Evolutionary conservation across 495 filamentous ascomycete species (phyloP), one percentile per base, ranked within the genome.

Genomic region (Neurospora terricola): DNA sequence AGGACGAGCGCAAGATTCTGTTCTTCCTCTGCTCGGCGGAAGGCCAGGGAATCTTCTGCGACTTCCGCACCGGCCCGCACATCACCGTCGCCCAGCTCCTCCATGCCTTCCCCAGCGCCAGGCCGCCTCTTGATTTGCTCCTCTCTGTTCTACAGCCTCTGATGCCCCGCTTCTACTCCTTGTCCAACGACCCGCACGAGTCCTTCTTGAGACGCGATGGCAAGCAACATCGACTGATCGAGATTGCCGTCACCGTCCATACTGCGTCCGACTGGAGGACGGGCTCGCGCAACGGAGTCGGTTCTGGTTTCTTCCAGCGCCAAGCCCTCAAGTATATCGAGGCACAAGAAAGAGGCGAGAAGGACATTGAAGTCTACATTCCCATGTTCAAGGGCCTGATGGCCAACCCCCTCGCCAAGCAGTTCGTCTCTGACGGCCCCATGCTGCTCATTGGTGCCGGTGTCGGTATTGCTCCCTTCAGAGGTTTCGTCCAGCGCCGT

Each of bases 321-420:
- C 86, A 94, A 70, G 94, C 96, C 0, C 86, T 85, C 14, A 83
- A 84, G 72, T 90, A 92, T 75, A 86, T 94, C 76, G 85, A 88
- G 16, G 89, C 90, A 7, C 87, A 92, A 74, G 80, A 84, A 27
- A 78, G 82, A 8, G 91, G 90, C 48, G 82, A 86, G 34, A 83
- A 84, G 36, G 80, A 86, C 81, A 73, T 85, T 3, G 87, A 92
- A 72, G 75, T 98, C 40, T 88, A 92, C 70, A 83, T 97, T 30
- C 96, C 96, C 71, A 97, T 99, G 92, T 99, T 99, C 87, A 93
- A 96, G 76, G 96, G 96, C 4, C 86, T 99, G n/a, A 99, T 99
- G 96, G 90, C 94, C 68, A 99, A 99, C 81, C 96, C 96, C 1
- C 86, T 99, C 7, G 94, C 94, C 21, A 91, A 89, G 77, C 89